Percentiles rank a stretch among this genome's conserved stretches.
Conservation (phyloP, 805 yeast genomes). For the Starmerella apis region DNA sequence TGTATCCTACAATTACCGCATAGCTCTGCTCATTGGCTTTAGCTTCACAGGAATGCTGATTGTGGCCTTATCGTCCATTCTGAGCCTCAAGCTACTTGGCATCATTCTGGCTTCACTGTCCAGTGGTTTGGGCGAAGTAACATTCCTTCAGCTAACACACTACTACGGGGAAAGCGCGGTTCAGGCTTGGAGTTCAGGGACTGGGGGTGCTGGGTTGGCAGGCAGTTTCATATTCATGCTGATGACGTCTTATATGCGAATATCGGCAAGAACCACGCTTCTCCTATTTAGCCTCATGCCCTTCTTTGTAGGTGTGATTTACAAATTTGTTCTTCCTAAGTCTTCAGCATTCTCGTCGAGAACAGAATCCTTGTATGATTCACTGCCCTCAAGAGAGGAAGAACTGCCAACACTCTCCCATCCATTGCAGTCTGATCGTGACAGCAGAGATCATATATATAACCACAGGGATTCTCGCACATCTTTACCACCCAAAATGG, state of each 20-base stretch:
- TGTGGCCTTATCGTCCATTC: conserved; percentile 39
- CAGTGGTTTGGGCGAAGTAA: conserved; percentile 83
- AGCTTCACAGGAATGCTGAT: conserved; percentile 67
- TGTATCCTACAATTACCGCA: conserved; percentile 49
- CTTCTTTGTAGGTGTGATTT: conserved; percentile 28
- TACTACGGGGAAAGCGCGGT: conserved; percentile 52
- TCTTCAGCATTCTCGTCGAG: conserved; percentile 11
- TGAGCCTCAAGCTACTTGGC: conserved; percentile 47
- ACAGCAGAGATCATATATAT: too few species aligned
- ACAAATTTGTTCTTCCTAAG: conserved; percentile 28
- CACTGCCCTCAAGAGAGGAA: not conserved
- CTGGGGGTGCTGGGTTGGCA: conserved; percentile 88
- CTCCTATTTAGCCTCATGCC: conserved; percentile 43
- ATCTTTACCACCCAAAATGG: conserved; percentile 5
- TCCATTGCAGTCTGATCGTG: not conserved
- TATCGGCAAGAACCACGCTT: conserved; percentile 47
- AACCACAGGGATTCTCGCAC: not conserved
- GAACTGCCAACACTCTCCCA: not conserved
- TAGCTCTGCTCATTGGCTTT: conserved; percentile 44
- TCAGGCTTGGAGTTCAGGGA: conserved; percentile 86
- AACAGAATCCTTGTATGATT: not conserved
- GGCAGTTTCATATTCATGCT: conserved; percentile 64
- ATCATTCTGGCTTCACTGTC: conserved; percentile 69
- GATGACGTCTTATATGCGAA: conserved; percentile 55
- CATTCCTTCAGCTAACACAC: conserved; percentile 81